Percentiles rank a stretch among this genome's conserved stretches.
phyloP scores from a whole-genome alignment of 192 early-diverging fungal genomes.

The Podochytrium sp. region DNA sequence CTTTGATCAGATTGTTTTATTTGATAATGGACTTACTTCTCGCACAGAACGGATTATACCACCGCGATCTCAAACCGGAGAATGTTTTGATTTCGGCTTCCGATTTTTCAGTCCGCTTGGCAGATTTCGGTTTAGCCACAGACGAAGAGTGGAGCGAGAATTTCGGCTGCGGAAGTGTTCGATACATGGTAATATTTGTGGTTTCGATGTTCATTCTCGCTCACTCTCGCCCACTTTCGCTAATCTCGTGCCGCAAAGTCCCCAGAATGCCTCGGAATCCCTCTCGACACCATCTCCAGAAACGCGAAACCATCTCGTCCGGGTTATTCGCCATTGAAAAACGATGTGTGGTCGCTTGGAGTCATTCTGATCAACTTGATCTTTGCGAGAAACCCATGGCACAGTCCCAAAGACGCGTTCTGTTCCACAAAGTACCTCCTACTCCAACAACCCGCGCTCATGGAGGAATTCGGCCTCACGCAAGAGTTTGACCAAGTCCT shows the following conservation, averaged over 20 bases:
- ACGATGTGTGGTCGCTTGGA: conserved; percentile 82
- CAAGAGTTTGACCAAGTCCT: conserved; percentile 27
- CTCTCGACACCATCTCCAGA: background rate
- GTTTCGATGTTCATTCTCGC: background rate
- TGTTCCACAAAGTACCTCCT: conserved; percentile 55
- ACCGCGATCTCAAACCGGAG: conserved; percentile 88
- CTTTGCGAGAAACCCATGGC: conserved; percentile 84
- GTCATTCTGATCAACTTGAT: conserved; percentile 77
- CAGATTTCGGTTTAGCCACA: conserved; percentile 98
- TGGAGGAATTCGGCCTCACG: conserved; percentile 21
- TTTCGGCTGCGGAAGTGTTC: conserved; percentile 85
- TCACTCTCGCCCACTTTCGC: background rate
- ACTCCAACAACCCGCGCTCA: conserved; percentile 10
- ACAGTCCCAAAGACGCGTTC: conserved; percentile 65
- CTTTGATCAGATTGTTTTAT: too few species aligned
- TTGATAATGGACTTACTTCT: background rate
- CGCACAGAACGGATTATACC: background rate
- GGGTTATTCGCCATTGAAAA: conserved; percentile 60
- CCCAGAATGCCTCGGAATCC: conserved; percentile 59
- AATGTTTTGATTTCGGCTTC: conserved; percentile 59
- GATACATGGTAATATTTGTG: conserved; percentile 82
- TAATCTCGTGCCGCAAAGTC: conserved; percentile 29
- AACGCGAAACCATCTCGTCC: background rate
- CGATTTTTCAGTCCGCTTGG: conserved; percentile 67
- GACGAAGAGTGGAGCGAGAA: conserved; percentile 72